Evolutionary conservation across 2,329 filamentous ascomycete species (phyloP), one percentile per base, ranked within the genome.

Genomic region (Colletotrichum neosansevieriae): DNA sequence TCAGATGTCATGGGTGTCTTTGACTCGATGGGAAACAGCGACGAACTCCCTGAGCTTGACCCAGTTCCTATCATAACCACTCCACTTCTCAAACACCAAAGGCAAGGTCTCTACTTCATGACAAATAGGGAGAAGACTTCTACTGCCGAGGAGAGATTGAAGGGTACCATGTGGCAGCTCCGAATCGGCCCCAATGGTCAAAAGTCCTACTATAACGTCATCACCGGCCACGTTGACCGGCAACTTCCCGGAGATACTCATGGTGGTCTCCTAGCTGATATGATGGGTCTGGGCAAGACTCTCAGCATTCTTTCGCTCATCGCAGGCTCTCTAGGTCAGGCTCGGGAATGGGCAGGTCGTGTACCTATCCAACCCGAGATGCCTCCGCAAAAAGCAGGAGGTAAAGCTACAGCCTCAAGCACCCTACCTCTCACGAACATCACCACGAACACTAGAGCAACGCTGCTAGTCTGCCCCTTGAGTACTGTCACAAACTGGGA

Each of bases 401-500:
- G 80, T 67, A 83, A 80, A 64, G 76, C 73, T n/a, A 68, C 76
- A 49, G 69, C 72, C 57, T 76, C 75, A 36, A 82, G 83, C 19
- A 76, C 78, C 1, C 77, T 89, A 17, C 83, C 79, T 2, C 77
- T 89, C 19, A 87, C 85, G 12, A 79, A 75, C 11, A 76, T 92
- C n/a, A 79, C 81, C 19, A 84, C 83, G 47, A 97, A 98, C 74
- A 89, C 88, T 6, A 92, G 89, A 75, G 89, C 92, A 0, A 98
- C 96, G 0, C 83, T 99, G 36, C 85, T 99, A 17, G 89, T 99
- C 15, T 97, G 92, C 64, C 96, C 96, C 1, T 85, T 98, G 3
- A 97, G 93, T 75, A 96, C 95, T 0, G 90, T 98, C 66, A 91
- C 92, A 29, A 99, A 98, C 75, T 99, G 96, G 96, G 92, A 95